A percentile compares a stretch with the other conserved stretches of the same genome.
Conservation (phyloP, 2,329 filamentous ascomycete genomes). For the Colletotrichum destructivum region DNA sequence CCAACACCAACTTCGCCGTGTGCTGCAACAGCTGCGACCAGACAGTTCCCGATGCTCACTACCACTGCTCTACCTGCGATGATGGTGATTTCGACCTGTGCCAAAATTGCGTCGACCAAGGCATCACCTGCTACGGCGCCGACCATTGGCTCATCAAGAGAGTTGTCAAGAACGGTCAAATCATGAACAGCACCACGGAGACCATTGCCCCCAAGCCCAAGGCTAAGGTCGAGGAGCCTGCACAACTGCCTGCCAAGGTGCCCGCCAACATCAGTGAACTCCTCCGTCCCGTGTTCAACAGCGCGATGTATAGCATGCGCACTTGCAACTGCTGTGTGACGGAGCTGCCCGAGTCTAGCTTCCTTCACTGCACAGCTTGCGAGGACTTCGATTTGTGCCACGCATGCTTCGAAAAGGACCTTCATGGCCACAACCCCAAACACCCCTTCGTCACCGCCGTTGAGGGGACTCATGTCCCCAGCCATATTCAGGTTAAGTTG, state of each 20-base stretch:
- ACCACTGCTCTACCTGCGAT: slow-evolving; percentile 95
- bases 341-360: slow-evolving; percentile 82
- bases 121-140: slow-evolving; percentile 82
- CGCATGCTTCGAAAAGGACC: slow-evolving; percentile 80
- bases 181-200: slow-evolving; percentile 90
- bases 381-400: slow-evolving; percentile 95
- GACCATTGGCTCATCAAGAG: slow-evolving; percentile 97
- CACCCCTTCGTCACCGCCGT: slow-evolving; percentile 83
- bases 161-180: slow-evolving; percentile 81
- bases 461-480: slow-evolving; percentile 72
- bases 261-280: slow-evolving; percentile 32
- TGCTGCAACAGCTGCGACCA: slow-evolving; percentile 94
- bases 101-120: slow-evolving; percentile 80
- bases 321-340: slow-evolving; percentile 79
- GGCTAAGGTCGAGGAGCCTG: slow-evolving; percentile 47
- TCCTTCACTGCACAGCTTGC: slow-evolving; percentile 88
- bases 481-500: slow-evolving; percentile 77
- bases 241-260: slow-evolving; percentile 44
- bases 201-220: slow-evolving; percentile 77
- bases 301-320: slow-evolving; percentile 60
- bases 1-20: slow-evolving; percentile 77
- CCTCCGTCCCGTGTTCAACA: slow-evolving; percentile 33
- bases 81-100: slow-evolving; percentile 96
- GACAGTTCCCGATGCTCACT: slow-evolving; percentile 86
- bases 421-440: slow-evolving; percentile 91